These are phyloP conservation scores for Calonectria hawksworthii DNA, from an alignment of 2,329 filamentous ascomycete species.

Conservation along the genomic window DNA sequence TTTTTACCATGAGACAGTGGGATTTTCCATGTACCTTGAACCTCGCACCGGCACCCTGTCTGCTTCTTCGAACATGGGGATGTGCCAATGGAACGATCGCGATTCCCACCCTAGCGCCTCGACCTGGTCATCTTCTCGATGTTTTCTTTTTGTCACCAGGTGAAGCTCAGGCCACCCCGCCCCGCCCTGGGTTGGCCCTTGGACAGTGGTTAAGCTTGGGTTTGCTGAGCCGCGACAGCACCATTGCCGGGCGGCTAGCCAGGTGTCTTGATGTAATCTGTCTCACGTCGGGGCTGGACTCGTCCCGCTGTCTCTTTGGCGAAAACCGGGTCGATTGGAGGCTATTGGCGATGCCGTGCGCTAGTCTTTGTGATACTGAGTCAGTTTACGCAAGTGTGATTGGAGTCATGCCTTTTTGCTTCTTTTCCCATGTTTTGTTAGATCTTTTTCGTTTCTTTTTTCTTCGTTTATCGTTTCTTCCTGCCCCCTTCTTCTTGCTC, in stretches of 20 bases:
- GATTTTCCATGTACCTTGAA: background rate
- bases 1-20: background rate
- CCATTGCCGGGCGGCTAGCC: background rate
- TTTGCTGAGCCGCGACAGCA: background rate
- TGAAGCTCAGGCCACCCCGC: background rate
- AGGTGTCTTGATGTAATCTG: background rate
- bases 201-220: background rate
- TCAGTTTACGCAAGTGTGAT: background rate
- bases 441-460: background rate
- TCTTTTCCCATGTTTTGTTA: background rate
- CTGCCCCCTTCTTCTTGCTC: background rate
- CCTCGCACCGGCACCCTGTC: background rate
- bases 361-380: background rate
- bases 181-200: background rate
- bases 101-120: background rate
- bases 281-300: background rate
- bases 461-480: background rate
- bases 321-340: background rate
- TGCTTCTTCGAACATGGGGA: background rate
- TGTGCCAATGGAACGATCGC: background rate
- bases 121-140: background rate
- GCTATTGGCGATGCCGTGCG: background rate
- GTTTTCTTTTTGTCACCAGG: background rate
- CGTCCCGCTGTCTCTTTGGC: background rate
- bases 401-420: background rate